phyloP scores from a whole-genome alignment of 1,284 basidiomycete genomes.

The Apiotrichum brassicae region DNA sequence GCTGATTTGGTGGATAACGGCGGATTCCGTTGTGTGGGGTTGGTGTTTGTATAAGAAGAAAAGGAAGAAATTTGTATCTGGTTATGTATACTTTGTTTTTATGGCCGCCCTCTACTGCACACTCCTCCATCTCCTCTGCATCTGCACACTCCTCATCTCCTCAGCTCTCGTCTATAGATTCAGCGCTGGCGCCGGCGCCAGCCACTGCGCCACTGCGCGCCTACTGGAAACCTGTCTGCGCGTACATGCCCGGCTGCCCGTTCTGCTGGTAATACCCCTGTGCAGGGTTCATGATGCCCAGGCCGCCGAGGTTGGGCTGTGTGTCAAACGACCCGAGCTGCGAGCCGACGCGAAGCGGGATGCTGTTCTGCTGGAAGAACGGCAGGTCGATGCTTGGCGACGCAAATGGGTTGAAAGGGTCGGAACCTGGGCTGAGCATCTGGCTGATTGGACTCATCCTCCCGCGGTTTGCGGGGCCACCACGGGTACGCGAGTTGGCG shows the following conservation, averaged over 20 bases:
- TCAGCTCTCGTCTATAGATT: neutral
- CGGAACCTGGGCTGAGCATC: constrained; percentile 46
- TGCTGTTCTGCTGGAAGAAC: constrained; percentile 22
- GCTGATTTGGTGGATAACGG: too few relatives aligned
- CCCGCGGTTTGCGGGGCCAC: constrained; percentile 13
- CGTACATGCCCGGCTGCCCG: constrained; percentile 19
- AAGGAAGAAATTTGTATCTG: neutral
- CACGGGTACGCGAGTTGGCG: constrained; percentile 27
- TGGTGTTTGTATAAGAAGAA: neutral
- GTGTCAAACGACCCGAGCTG: constrained; percentile 32
- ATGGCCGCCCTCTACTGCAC: too few relatives aligned
- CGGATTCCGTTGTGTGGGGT: neutral
- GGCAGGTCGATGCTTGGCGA: constrained; percentile 40
- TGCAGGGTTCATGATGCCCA: constrained; percentile 34
- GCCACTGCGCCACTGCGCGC: neutral
- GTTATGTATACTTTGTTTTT: neutral
- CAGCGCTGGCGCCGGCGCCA: neutral
- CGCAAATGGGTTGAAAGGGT: constrained; percentile 47
- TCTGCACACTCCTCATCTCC: neutral
- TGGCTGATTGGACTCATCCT: constrained; percentile 36
- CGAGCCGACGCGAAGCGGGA: constrained; percentile 23
- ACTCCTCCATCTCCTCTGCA: neutral
- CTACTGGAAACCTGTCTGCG: constrained; percentile 16
- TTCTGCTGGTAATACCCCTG: constrained; percentile 15
- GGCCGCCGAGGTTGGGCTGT: constrained; percentile 41